phyloP scores from a whole-genome alignment of 345 rosid genomes.

The Salix brachista region DNA sequence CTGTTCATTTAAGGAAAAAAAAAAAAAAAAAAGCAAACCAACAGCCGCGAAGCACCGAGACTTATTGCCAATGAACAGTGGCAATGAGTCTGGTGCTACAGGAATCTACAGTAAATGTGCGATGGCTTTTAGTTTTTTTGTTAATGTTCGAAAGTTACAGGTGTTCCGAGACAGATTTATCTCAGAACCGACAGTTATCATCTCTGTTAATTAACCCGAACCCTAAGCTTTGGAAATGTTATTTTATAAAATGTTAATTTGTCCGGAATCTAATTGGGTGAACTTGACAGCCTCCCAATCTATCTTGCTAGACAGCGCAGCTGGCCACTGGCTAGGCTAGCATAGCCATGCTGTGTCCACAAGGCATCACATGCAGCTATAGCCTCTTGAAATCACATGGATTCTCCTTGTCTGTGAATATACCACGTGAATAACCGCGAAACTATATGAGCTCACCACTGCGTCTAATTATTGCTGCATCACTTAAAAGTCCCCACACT shows the following conservation, averaged over 20 bases:
- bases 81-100: too few relatives aligned
- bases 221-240: neutral
- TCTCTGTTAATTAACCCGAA: neutral
- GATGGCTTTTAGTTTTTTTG: too few relatives aligned
- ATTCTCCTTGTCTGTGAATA: neutral
- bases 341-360: neutral
- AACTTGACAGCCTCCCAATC: neutral
- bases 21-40: too few relatives aligned
- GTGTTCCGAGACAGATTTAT: neutral
- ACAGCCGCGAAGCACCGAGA: too few relatives aligned
- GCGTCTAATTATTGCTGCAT: neutral
- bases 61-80: too few relatives aligned
- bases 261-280: neutral
- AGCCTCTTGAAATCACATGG: neutral
- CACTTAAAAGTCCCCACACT: neutral
- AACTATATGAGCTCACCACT: neutral
- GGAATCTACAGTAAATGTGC: too few relatives aligned
- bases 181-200: neutral
- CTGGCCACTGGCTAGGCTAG: neutral
- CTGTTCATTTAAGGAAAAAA: too few relatives aligned
- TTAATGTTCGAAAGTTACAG: neutral
- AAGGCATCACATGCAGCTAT: constrained; percentile 4
- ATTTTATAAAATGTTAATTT: neutral
- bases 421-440: neutral
- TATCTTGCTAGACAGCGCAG: neutral